phyloP scores from a whole-genome alignment of 495 filamentous ascomycete genomes.

The Collariella sp. region DNA sequence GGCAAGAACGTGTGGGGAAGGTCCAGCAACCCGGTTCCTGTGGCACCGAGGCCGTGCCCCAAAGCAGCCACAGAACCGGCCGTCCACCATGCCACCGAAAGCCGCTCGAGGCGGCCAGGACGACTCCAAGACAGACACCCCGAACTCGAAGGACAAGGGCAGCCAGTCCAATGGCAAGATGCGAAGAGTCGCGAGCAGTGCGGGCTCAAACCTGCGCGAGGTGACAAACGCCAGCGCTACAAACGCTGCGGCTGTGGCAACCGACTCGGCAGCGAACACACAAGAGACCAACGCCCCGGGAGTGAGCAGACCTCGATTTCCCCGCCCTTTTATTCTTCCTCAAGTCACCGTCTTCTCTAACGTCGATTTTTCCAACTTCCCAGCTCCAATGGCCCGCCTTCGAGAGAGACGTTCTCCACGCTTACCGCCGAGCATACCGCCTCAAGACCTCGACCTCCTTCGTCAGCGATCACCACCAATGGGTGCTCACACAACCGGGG shows the following conservation, averaged over 20 bases:
- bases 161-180: constrained; percentile 38
- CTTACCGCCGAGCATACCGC: constrained; percentile 70
- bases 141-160: constrained; percentile 38
- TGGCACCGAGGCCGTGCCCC: neutral
- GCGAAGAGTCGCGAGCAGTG: constrained; percentile 39
- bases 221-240: constrained; percentile 26
- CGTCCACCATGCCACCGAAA: constrained; percentile 31
- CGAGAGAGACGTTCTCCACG: constrained; percentile 62
- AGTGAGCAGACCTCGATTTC: constrained; percentile 13
- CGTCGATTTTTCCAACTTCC: neutral
- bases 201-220: constrained; percentile 37
- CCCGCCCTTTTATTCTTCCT: neutral
- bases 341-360: constrained; percentile 12
- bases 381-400: constrained; percentile 73
- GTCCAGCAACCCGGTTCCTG: neutral
- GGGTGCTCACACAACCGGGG: constrained; percentile 59
- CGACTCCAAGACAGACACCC: constrained; percentile 40
- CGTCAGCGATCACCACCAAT: constrained; percentile 60
- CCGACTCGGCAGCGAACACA: constrained; percentile 12
- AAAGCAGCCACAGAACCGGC: constrained; percentile 2
- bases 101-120: constrained; percentile 31
- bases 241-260: constrained; percentile 18
- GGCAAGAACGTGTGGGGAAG: neutral
- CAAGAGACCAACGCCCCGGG: constrained; percentile 23
- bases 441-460: constrained; percentile 63